Conservation (phyloP, 225 moss, liverwort and hornwort genomes). For the Rhytidiadelphus loreus region DNA sequence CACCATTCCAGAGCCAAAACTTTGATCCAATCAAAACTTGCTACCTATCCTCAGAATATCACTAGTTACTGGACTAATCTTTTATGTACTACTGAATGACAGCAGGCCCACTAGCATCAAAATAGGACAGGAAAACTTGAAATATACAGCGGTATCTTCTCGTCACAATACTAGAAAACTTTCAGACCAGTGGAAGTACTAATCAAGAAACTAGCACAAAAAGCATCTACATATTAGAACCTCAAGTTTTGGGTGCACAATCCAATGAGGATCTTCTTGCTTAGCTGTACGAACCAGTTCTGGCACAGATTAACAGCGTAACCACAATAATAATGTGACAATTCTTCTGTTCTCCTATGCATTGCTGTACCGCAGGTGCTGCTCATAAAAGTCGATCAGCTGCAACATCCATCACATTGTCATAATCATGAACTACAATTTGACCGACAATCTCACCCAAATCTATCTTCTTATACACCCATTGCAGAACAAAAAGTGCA, state of each 20-base stretch:
- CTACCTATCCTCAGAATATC: neutral
- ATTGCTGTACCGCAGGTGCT: conserved; percentile 95
- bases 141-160: conserved; percentile 21
- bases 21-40: neutral
- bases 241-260: neutral
- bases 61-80: neutral
- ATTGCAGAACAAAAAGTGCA: neutral
- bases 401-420: conserved; percentile 24
- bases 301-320: neutral
- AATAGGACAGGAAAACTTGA: neutral
- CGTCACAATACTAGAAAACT: conserved; percentile 6
- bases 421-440: neutral
- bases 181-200: conserved; percentile 3
- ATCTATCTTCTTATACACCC: neutral
- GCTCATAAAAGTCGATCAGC: conserved; percentile 97
- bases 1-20: neutral
- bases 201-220: neutral
- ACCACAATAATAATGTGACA: conserved; percentile 11
- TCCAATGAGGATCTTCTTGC: neutral
- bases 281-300: neutral
- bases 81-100: neutral
- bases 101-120: conserved; percentile 5
- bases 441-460: neutral
- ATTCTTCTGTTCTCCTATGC: conserved; percentile 27
- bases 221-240: neutral